A percentile compares a stretch with the other conserved stretches of the same genome.
phyloP scores from a whole-genome alignment of 768 basidiomycete species.

The Hirschioporus abietinus region DNA sequence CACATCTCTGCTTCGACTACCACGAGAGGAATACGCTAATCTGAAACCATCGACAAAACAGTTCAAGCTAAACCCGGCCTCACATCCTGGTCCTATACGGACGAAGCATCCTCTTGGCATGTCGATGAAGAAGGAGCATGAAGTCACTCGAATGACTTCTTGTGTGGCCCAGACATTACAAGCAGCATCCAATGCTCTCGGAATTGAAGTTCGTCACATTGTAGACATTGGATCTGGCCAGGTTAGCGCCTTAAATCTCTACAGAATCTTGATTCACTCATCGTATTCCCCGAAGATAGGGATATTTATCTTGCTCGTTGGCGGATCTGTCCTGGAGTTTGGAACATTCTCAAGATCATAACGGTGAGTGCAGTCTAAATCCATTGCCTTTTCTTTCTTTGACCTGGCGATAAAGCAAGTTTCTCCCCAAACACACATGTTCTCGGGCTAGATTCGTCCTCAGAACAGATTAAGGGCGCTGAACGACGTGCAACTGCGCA shows the following conservation, averaged over 20 bases:
- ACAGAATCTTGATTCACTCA: background rate
- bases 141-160: conserved; percentile 58
- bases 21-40: background rate
- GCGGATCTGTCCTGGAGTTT: background rate
- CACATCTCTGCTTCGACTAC: conserved; percentile 11
- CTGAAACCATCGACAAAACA: background rate
- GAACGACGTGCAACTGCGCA: conserved; percentile 31
- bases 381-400: background rate
- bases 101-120: conserved; percentile 36
- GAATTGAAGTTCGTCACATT: conserved; percentile 30
- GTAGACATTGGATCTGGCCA: conserved; percentile 78
- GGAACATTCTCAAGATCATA: background rate
- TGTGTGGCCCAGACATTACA: conserved; percentile 40
- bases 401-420: background rate
- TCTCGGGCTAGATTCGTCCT: conserved; percentile 63
- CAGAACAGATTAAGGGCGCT: conserved; percentile 55
- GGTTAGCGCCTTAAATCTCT: conserved; percentile 27
- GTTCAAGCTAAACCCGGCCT: conserved; percentile 8
- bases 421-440: conserved; percentile 31
- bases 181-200: conserved; percentile 18
- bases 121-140: conserved; percentile 75
- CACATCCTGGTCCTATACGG: conserved; percentile 14
- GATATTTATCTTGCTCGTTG: conserved; percentile 4
- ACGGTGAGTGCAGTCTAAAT: background rate
- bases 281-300: background rate